These are phyloP conservation scores for Ogataea populi-albae DNA, from an alignment of 805 yeast species.

Conservation along the genomic window DNA sequence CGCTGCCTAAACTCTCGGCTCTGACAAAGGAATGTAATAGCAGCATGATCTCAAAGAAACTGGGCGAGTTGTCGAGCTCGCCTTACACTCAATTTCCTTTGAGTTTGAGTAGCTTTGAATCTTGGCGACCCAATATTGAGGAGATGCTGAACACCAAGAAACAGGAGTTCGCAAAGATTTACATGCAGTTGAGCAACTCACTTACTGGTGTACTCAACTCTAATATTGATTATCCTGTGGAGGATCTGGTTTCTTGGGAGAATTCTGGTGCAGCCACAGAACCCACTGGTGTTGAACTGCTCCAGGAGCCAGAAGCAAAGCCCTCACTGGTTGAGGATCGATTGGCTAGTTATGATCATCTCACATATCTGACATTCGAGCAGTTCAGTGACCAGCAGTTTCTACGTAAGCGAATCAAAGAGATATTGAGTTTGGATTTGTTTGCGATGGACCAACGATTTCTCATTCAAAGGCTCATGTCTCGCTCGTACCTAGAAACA, in stretches of 20 bases:
- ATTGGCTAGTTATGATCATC: conserved; percentile 23
- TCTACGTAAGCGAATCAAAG: conserved; percentile 48
- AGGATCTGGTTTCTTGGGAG: conserved; percentile 35
- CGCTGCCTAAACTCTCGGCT: conserved; percentile 29
- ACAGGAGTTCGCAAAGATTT: conserved; percentile 22
- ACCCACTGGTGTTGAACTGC: conserved; percentile 19
- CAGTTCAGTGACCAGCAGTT: conserved; percentile 35
- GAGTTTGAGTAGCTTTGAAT: conserved; percentile 26
- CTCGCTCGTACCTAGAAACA: conserved; percentile 60
- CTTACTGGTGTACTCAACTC: conserved; percentile 43
- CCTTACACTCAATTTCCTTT: conserved; percentile 28
- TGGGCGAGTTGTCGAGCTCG: conserved; percentile 24
- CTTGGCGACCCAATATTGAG: conserved; percentile 17
- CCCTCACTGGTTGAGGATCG: conserved; percentile 10
- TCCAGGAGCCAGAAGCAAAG: conserved; percentile 12
- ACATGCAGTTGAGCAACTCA: conserved; percentile 28
- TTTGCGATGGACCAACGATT: conserved; percentile 44
- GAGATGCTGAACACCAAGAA: conserved; percentile 13
- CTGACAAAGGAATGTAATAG: conserved; percentile 9
- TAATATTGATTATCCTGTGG: conserved; percentile 48
- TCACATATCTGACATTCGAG: conserved; percentile 31
- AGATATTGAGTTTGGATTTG: conserved; percentile 40
- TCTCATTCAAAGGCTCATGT: conserved; percentile 63
- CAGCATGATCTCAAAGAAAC: conserved; percentile 23
- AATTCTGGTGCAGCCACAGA: too few species aligned